These are phyloP conservation scores for Ganoderma resinaceum DNA, from an alignment of 1,284 basidiomycete genomes.

Conservation along the genomic window DNA sequence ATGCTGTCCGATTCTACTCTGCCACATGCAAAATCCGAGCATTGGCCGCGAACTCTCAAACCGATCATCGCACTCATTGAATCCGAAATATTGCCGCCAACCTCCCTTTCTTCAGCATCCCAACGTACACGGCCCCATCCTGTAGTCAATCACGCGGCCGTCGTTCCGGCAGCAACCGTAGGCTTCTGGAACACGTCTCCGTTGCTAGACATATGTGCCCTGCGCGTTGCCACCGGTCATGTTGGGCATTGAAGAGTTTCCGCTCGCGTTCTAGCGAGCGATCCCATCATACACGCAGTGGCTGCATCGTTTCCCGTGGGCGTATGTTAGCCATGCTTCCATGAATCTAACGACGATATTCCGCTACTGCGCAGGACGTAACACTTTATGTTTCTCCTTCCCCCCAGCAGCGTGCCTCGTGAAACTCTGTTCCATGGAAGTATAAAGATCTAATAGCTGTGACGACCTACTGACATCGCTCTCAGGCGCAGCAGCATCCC, in stretches of 20 bases:
- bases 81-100: conserved; percentile 22
- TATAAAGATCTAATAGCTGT: background rate
- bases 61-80: background rate
- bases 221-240: conserved; percentile 4
- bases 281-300: background rate
- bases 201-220: conserved; percentile 5
- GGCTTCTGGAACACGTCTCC: conserved; percentile 9
- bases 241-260: background rate
- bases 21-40: conserved; percentile 6
- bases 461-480: background rate
- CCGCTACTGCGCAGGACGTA: conserved; percentile 9
- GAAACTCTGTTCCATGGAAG: background rate
- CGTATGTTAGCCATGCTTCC: conserved; percentile 2
- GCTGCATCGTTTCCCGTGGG: background rate
- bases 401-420: too few relatives aligned
- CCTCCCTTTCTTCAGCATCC: background rate
- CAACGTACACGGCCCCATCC: background rate
- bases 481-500: background rate
- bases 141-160: conserved; percentile 20
- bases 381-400: background rate
- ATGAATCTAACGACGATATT: conserved; percentile 26
- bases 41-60: conserved; percentile 6
- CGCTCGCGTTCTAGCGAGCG: background rate
- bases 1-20: background rate
- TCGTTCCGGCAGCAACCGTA: conserved; percentile 1